Evolutionary conservation across 208 protist genomes (phyloP).

Genomic region (Herpetomonas samuelpessoai): DNA sequence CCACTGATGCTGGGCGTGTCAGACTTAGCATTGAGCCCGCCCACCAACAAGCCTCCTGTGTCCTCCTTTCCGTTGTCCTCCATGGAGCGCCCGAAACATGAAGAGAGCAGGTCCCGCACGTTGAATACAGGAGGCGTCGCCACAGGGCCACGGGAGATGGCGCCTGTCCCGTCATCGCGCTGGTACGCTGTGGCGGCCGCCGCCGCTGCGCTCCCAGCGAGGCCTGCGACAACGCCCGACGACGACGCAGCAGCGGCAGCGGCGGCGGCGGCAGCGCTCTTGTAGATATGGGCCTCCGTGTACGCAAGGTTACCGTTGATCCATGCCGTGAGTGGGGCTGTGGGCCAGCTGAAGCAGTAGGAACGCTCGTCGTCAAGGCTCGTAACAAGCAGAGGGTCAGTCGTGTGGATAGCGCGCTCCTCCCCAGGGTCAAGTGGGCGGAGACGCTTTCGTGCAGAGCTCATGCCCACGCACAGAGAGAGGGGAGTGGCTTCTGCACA

Average conservation of each 20-base stretch:
- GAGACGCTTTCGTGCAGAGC: constrained; percentile 56
- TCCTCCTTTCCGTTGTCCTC: not conserved
- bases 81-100: not conserved
- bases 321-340: constrained; percentile 32
- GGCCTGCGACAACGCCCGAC: not conserved
- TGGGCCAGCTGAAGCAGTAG: constrained; percentile 87
- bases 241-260: constrained; percentile 13
- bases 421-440: constrained; percentile 78
- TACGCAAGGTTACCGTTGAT: constrained; percentile 16
- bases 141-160: constrained; percentile 4
- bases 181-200: constrained; percentile 17
- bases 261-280: constrained; percentile 22
- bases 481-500: not conserved
- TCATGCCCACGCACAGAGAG: constrained; percentile 20
- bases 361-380: constrained; percentile 66
- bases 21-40: too few species aligned
- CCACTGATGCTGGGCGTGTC: not conserved
- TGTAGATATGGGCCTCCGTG: constrained; percentile 14
- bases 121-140: constrained; percentile 18
- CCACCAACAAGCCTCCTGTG: too few species aligned
- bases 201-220: not conserved
- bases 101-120: constrained; percentile 7
- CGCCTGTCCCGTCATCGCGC: constrained; percentile 3
- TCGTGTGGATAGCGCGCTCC: constrained; percentile 49
- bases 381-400: constrained; percentile 40